Evolutionary conservation across 495 filamentous ascomycete species (phyloP).

Genomic region (Tuber brumale): DNA sequence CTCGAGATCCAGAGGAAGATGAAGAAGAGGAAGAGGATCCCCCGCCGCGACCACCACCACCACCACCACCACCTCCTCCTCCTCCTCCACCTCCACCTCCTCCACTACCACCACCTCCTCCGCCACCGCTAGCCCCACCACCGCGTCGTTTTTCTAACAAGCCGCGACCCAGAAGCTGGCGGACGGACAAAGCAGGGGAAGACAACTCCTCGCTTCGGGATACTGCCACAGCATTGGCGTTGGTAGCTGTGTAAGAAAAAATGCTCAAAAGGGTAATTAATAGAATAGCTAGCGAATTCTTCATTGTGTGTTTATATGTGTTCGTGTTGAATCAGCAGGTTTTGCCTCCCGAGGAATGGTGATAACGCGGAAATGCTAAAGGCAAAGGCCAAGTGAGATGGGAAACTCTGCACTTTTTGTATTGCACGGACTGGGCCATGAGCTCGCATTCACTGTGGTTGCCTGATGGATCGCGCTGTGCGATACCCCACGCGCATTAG

Average conservation of each 20-base stretch:
- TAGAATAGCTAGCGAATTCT: neutral
- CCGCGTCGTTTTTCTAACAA: slow-evolving; percentile 25
- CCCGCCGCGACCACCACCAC: neutral
- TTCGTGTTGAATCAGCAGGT: neutral
- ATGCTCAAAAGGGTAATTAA: neutral
- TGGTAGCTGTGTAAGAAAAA: neutral
- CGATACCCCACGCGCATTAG: too few species aligned
- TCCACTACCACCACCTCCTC: slow-evolving; percentile 15
- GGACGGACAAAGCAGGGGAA: neutral
- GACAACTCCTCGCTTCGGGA: neutral
- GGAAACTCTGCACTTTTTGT: neutral
- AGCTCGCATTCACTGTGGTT: too few species aligned
- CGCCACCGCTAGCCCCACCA: slow-evolving; percentile 21
- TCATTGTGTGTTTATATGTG: neutral
- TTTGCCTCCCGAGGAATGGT: neutral
- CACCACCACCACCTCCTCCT: slow-evolving; percentile 8
- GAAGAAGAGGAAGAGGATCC: neutral
- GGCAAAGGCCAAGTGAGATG: neutral
- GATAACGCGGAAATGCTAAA: neutral
- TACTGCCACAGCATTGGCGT: neutral
- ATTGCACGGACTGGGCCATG: neutral
- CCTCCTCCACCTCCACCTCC: slow-evolving; percentile 8
- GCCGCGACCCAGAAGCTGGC: neutral
- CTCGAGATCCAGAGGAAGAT: neutral
- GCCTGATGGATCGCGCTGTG: too few species aligned